These are phyloP conservation scores for Lactarius hengduanensis DNA, from an alignment of 768 basidiomycete species.

Conservation along the genomic window DNA sequence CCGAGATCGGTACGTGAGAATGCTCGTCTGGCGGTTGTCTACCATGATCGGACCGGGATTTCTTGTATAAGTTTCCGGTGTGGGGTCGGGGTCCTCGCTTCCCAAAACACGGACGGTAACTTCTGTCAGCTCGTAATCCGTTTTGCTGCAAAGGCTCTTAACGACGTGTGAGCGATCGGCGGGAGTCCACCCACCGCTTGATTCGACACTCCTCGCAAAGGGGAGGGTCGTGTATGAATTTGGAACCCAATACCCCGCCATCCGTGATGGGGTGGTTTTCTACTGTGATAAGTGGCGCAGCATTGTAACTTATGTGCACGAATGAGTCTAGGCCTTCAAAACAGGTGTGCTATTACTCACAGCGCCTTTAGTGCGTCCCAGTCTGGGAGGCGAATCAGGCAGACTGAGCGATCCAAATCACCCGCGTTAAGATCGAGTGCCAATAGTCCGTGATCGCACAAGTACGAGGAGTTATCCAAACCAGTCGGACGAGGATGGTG, in stretches of 20 bases:
- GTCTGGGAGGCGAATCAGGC: conserved; percentile 58
- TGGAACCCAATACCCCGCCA: conserved; percentile 26
- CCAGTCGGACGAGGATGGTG: conserved; percentile 55
- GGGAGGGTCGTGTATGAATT: conserved; percentile 33
- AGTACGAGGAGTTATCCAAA: conserved; percentile 59
- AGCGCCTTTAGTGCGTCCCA: conserved; percentile 61
- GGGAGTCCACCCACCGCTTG: conserved; percentile 25
- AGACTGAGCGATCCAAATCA: conserved; percentile 57
- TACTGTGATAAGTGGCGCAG: conserved; percentile 24
- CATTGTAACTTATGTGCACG: conserved; percentile 23
- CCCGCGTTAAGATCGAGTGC: conserved; percentile 63
- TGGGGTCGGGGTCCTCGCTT: conserved; percentile 36
- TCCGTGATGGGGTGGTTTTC: conserved; percentile 16
- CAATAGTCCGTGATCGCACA: conserved; percentile 67
- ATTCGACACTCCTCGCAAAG: conserved; percentile 28
- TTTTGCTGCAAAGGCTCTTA: conserved; percentile 41
- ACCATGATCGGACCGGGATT: conserved; percentile 23
- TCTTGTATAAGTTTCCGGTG: conserved; percentile 33
- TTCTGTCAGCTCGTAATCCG: conserved; percentile 58
- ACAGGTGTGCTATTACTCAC: conserved; percentile 42
- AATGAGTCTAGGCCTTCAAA: background rate
- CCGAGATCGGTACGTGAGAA: conserved; percentile 41
- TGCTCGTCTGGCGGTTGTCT: conserved; percentile 28
- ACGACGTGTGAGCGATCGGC: conserved; percentile 2
- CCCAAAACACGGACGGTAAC: conserved; percentile 54